Evolutionary conservation across 306 rosid genomes (phyloP).

Genomic region (Vigna hirtella): DNA sequence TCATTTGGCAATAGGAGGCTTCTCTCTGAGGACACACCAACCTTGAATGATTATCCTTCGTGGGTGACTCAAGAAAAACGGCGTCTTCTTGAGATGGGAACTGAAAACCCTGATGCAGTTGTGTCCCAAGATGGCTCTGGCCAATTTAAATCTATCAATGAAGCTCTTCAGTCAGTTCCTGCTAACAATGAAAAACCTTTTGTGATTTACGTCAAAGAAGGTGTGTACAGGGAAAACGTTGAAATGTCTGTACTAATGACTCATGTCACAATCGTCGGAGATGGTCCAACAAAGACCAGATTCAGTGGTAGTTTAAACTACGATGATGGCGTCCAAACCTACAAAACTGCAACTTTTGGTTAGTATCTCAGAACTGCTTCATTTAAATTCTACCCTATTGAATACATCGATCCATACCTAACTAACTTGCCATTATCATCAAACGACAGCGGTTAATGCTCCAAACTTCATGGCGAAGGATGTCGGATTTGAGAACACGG

Average conservation of each 20-base stretch:
- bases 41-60: slow-evolving; percentile 38
- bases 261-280: slow-evolving; percentile 66
- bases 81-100: slow-evolving; percentile 27
- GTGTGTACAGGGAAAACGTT: slow-evolving; percentile 62
- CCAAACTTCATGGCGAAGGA: slow-evolving; percentile 65
- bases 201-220: slow-evolving; percentile 76
- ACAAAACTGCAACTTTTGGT: slow-evolving; percentile 69
- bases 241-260: slow-evolving; percentile 44
- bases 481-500: slow-evolving; percentile 69
- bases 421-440: background rate
- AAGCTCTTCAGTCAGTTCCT: slow-evolving; percentile 66
- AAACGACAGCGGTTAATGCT: slow-evolving; percentile 58
- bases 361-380: slow-evolving; percentile 15
- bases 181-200: slow-evolving; percentile 48
- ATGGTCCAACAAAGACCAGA: slow-evolving; percentile 73
- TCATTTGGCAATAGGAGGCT: slow-evolving; percentile 35
- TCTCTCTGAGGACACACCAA: background rate
- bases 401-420: too few relatives aligned
- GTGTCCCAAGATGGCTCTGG: slow-evolving; percentile 79
- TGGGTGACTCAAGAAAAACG: slow-evolving; percentile 53
- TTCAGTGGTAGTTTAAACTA: slow-evolving; percentile 57
- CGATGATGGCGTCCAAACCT: slow-evolving; percentile 59
- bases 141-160: slow-evolving; percentile 59
- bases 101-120: slow-evolving; percentile 51
- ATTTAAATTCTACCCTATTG: background rate